phyloP scores from a whole-genome alignment of 2,329 filamentous ascomycete species.

The Diaporthe humulicola region DNA sequence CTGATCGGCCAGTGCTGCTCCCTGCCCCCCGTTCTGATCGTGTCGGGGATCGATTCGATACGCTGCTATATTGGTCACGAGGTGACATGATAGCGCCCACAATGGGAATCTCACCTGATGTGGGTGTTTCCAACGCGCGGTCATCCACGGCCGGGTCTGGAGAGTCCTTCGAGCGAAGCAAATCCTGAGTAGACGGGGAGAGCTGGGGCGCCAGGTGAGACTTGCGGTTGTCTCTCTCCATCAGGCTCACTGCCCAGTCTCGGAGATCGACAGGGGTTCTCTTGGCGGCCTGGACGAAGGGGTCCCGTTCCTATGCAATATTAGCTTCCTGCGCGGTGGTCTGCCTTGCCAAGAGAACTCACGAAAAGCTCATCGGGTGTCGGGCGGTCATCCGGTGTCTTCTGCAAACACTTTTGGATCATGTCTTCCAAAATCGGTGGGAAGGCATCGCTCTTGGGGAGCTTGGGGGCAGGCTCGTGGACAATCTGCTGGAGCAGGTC shows the following conservation, averaged over 20 bases:
- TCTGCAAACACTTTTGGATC: constrained; percentile 94
- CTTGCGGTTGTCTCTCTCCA: constrained; percentile 95
- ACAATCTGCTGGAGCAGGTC: constrained; percentile 98
- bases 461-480: constrained; percentile 90
- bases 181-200: constrained; percentile 82
- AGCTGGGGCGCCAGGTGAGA: constrained; percentile 88
- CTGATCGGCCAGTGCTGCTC: constrained; percentile 59
- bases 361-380: constrained; percentile 95
- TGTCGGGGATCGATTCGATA: constrained; percentile 65
- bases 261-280: constrained; percentile 93
- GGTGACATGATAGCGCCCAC: constrained; percentile 69
- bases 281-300: constrained; percentile 96
- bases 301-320: constrained; percentile 80
- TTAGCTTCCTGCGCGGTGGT: constrained; percentile 14
- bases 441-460: constrained; percentile 98
- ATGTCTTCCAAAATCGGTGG: constrained; percentile 95
- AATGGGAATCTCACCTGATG: constrained; percentile 80
- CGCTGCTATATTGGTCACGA: constrained; percentile 60
- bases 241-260: constrained; percentile 93
- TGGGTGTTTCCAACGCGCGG: constrained; percentile 70
- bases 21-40: constrained; percentile 56
- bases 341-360: constrained; percentile 53
- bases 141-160: constrained; percentile 64
- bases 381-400: constrained; percentile 88
- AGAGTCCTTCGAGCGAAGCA: constrained; percentile 75